Conservation (phyloP, 192 early-diverging fungal genomes). For the Mortierella alpina region DNA sequence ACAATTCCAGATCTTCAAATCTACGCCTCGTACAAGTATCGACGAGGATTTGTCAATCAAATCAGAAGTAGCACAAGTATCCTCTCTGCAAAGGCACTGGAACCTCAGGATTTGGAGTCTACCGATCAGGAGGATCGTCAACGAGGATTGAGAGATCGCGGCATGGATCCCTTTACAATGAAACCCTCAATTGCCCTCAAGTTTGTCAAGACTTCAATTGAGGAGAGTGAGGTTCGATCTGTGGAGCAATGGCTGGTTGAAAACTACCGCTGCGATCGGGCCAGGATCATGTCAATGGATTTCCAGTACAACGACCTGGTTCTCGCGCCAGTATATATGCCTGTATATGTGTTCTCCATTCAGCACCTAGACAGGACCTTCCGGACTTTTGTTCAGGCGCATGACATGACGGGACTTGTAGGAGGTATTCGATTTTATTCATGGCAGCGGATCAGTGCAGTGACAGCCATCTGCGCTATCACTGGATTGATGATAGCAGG, state of each 20-base stretch:
- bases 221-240: slow-evolving; percentile 51
- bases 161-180: slow-evolving; percentile 60
- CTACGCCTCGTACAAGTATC: slow-evolving; percentile 63
- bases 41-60: slow-evolving; percentile 60
- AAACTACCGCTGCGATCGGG: slow-evolving; percentile 54
- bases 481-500: slow-evolving; percentile 23
- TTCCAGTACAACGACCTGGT: slow-evolving; percentile 52
- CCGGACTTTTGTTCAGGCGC: slow-evolving; percentile 65
- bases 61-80: slow-evolving; percentile 58
- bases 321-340: slow-evolving; percentile 63
- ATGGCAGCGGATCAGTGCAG: slow-evolving; percentile 59
- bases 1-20: slow-evolving; percentile 57
- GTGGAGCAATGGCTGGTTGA: slow-evolving; percentile 57
- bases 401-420: slow-evolving; percentile 53
- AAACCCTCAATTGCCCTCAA: slow-evolving; percentile 60
- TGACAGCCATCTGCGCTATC: slow-evolving; percentile 46
- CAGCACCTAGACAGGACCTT: slow-evolving; percentile 57
- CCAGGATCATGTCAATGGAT: slow-evolving; percentile 57
- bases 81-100: slow-evolving; percentile 40
- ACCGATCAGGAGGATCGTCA: slow-evolving; percentile 20
- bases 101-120: slow-evolving; percentile 54
- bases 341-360: slow-evolving; percentile 60
- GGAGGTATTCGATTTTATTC: slow-evolving; percentile 62
- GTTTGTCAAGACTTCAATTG: slow-evolving; percentile 54
- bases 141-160: slow-evolving; percentile 39